Evolutionary conservation across 306 rosid genomes (phyloP).

Genomic region (Cicer judaicum): DNA sequence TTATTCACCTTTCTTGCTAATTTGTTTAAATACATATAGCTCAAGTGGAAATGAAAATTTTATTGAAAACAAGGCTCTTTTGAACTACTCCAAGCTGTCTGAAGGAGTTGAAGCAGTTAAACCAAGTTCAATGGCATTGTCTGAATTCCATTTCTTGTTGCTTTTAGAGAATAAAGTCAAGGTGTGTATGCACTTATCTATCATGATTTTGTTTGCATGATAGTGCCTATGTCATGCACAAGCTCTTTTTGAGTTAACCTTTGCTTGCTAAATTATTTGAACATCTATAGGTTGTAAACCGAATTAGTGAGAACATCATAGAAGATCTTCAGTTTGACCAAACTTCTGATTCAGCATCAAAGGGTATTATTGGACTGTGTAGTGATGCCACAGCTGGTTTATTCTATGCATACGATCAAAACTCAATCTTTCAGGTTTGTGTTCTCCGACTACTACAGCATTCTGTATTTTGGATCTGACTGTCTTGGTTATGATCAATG

Average conservation of each 20-base stretch:
- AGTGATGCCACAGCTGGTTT: slow-evolving; percentile 98
- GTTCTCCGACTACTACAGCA: slow-evolving; percentile 39
- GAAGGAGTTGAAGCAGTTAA: slow-evolving; percentile 75
- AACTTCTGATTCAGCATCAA: slow-evolving; percentile 81
- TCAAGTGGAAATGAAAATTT: slow-evolving; percentile 89
- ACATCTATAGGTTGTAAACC: slow-evolving; percentile 80
- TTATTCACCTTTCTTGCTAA: slow-evolving; percentile 19
- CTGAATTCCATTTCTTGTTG: slow-evolving; percentile 95
- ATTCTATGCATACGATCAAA: slow-evolving; percentile 93
- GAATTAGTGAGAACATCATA: slow-evolving; percentile 88
- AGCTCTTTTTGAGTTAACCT: slow-evolving; percentile 20
- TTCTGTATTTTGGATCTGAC: slow-evolving; percentile 35
- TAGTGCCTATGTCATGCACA: slow-evolving; percentile 22
- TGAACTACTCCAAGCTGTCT: slow-evolving; percentile 74
- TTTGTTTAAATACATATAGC: slow-evolving; percentile 52
- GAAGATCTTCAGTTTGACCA: slow-evolving; percentile 98
- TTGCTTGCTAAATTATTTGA: slow-evolving; percentile 43
- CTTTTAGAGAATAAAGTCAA: slow-evolving; percentile 91
- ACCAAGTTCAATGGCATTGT: slow-evolving; percentile 91
- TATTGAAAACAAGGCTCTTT: slow-evolving; percentile 93
- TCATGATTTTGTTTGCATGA: slow-evolving; percentile 30
- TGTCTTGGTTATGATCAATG: slow-evolving; percentile 38
- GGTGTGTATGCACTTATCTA: slow-evolving; percentile 56
- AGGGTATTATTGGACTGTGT: slow-evolving; percentile 90
- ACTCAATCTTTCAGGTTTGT: slow-evolving; percentile 92